Conservation (phyloP, 106 monocot species). For the Acorus gramineus region DNA sequence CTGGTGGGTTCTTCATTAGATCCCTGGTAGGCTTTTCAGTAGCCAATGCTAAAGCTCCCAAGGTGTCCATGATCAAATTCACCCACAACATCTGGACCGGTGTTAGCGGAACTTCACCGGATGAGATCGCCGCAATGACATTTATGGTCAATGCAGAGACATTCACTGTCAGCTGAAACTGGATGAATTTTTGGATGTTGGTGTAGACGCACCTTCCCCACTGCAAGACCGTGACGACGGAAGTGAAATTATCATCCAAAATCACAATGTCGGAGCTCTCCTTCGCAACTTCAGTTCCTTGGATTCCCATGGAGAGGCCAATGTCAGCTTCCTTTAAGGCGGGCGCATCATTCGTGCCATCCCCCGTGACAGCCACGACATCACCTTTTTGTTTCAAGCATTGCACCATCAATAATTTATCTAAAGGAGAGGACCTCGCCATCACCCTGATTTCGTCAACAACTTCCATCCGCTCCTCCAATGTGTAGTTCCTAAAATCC, state of each 20-base stretch:
- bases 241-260: constrained; percentile 34
- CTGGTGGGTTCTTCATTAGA: constrained; percentile 30
- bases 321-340: constrained; percentile 44
- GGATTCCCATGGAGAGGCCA: constrained; percentile 41
- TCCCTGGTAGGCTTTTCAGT: constrained; percentile 33
- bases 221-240: constrained; percentile 26
- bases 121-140: constrained; percentile 23
- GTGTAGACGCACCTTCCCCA: constrained; percentile 48
- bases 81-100: constrained; percentile 51
- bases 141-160: constrained; percentile 29
- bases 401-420: constrained; percentile 32
- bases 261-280: constrained; percentile 42
- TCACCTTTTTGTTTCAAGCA: constrained; percentile 36
- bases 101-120: constrained; percentile 28
- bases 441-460: constrained; percentile 30
- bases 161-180: constrained; percentile 49
- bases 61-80: constrained; percentile 51
- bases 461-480: constrained; percentile 16
- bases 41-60: constrained; percentile 46
- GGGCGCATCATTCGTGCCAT: constrained; percentile 40
- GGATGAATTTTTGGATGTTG: constrained; percentile 47
- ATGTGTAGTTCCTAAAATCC: constrained; percentile 26
- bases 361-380: constrained; percentile 38
- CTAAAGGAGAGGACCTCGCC: constrained; percentile 33
- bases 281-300: constrained; percentile 48